phyloP scores from a whole-genome alignment of 2,329 filamentous ascomycete species.

The Lachnellula hyalina region DNA sequence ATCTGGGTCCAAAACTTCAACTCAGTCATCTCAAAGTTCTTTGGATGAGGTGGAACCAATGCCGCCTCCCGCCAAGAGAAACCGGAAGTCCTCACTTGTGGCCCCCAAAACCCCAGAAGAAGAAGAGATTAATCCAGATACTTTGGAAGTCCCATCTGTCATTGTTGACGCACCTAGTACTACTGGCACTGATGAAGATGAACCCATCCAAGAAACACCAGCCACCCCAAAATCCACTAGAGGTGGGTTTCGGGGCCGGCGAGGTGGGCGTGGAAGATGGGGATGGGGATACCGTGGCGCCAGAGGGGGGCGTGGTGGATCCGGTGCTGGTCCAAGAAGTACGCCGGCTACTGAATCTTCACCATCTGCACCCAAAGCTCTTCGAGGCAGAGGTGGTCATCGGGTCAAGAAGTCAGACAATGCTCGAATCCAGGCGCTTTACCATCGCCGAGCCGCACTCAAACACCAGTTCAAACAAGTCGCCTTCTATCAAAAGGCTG shows the following conservation, averaged over 20 bases:
- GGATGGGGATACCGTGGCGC: slow-evolving; percentile 14
- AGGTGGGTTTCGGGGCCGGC: slow-evolving; percentile 20
- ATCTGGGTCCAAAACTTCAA: slow-evolving; percentile 9
- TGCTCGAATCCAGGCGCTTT: slow-evolving; percentile 25
- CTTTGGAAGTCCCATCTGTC: slow-evolving; percentile 5
- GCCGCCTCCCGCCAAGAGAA: slow-evolving; percentile 18
- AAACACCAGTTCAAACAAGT: slow-evolving; percentile 26
- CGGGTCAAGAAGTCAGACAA: slow-evolving; percentile 26
- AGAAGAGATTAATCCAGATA: slow-evolving; percentile 1
- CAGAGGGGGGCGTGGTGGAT: slow-evolving; percentile 17
- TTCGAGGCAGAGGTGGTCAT: slow-evolving; percentile 21
- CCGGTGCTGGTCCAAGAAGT: slow-evolving; percentile 6
- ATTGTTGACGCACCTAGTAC: slow-evolving; percentile 10
- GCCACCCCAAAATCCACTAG: slow-evolving; percentile 2
- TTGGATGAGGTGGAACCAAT: slow-evolving; percentile 12
- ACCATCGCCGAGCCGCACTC: slow-evolving; percentile 25
- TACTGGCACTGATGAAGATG: slow-evolving; percentile 7
- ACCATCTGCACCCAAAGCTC: slow-evolving; percentile 9
- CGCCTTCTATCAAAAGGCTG: slow-evolving; percentile 19
- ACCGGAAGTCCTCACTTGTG: slow-evolving; percentile 2
- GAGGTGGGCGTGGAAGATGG: slow-evolving; percentile 21
- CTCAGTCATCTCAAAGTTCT: slow-evolving; percentile 15
- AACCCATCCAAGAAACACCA: background rate
- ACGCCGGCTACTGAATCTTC: slow-evolving; percentile 6
- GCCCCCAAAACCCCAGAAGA: slow-evolving; percentile 10